Conservation (phyloP, 495 filamentous ascomycete genomes). For the Parathielavia hyrcaniae region DNA sequence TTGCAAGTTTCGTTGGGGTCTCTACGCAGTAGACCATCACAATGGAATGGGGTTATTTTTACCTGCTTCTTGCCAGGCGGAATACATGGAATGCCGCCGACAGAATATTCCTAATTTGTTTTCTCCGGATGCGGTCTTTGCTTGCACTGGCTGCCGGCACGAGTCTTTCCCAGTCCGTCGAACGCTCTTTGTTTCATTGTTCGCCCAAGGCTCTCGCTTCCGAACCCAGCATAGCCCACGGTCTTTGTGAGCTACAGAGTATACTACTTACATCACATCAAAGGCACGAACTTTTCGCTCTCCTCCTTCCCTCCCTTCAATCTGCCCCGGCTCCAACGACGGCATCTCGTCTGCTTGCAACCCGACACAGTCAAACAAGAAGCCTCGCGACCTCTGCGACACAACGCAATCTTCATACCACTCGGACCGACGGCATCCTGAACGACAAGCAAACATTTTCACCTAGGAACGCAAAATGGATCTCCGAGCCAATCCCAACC, state of each 20-base stretch:
- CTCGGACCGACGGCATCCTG: not conserved
- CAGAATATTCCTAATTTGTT: not conserved
- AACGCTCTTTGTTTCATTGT: conserved; percentile 7
- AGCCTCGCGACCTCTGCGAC: not conserved
- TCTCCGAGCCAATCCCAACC: not conserved
- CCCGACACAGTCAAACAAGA: not conserved
- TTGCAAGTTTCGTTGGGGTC: not conserved
- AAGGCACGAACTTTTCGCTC: not conserved
- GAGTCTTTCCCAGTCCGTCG: conserved; percentile 2
- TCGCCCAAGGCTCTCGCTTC: not conserved
- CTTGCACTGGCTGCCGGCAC: not conserved
- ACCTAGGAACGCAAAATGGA: not conserved
- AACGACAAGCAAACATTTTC: not conserved
- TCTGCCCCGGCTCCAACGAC: not conserved
- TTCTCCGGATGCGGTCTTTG: conserved; percentile 6
- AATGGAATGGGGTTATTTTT: not conserved
- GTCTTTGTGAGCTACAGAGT: not conserved
- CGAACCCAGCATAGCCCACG: not conserved
- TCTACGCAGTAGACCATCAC: not conserved
- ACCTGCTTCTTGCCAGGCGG: not conserved
- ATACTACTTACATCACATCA: not conserved
- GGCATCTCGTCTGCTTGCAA: not conserved
- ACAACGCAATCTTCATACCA: not conserved
- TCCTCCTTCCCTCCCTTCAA: not conserved
- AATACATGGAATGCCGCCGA: not conserved